Base-by-base conservation (phyloP, 2,329 filamentous ascomycete genomes). In the Calonectria pteridis region DNA sequence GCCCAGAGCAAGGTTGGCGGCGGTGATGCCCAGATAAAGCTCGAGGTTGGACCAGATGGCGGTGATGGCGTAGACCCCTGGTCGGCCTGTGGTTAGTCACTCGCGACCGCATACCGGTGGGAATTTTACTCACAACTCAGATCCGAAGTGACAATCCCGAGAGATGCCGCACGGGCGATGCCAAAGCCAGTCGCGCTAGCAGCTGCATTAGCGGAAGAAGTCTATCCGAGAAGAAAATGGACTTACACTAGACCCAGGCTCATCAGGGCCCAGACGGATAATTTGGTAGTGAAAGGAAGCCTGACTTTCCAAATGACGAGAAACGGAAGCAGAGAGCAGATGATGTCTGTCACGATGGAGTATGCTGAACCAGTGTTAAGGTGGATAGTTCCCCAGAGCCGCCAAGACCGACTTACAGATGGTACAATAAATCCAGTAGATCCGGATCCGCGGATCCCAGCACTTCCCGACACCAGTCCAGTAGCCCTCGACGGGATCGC, bases 41-140 rank as follows among this genome's bases (percentile, higher is more conserved):
- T 86, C 85, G 55, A 85, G 75, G 13, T 85, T 81, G 16, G 82
- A 84, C 84, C 84, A 86, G 49, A 85, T 84, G 33, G 84, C 84
- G 1, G 83, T 81, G 14, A 83, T 82, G 46, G 78, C 80, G 53
- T 83, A 84, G 6, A 80, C 76, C 72, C 80, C 83, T 84, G 18
- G 23, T 14, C 23, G 2, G 29, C 23, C 49, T 28, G 13, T 7
- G 23, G 46, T 69, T 10, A 49, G 18, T 20, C 9, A 18, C 18
- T 20, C 2, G 10, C 9, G 26, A 28, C 23, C 2, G 5, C 3
- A 14, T 1, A 0, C 9, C 14, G 16, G 2, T 6, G 7, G 7
- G 1, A 53, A 43, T 0, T 50, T 46, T 4, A 35, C 77, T 77
- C 50, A 76, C 77, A 79, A 23, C 77, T 79, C 31, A 79, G 46